phyloP scores from a whole-genome alignment of 2,329 filamentous ascomycete genomes.

The Sporothrix euskadiensis region DNA sequence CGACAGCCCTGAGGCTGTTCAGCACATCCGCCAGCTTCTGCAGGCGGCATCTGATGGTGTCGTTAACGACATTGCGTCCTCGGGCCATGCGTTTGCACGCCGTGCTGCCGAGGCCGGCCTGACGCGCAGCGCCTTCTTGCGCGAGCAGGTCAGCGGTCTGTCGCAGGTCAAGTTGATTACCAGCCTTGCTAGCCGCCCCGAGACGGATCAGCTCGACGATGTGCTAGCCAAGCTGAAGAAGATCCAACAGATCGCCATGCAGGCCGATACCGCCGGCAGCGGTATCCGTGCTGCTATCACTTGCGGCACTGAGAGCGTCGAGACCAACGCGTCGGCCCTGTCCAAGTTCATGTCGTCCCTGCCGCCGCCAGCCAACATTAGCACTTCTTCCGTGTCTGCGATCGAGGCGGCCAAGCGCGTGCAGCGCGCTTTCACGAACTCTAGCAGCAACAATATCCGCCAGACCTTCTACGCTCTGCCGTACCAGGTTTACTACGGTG shows the following conservation, averaged over 20 bases:
- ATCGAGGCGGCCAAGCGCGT: conserved; percentile 20
- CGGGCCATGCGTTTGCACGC: conserved; percentile 83
- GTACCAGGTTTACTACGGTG: conserved; percentile 96
- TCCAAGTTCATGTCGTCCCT: conserved; percentile 67
- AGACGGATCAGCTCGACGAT: conserved; percentile 67
- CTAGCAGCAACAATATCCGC: neutral
- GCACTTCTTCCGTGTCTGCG: neutral
- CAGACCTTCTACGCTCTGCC: conserved; percentile 92
- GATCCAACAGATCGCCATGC: conserved; percentile 78
- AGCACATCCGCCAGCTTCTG: conserved; percentile 81
- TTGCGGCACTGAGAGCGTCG: conserved; percentile 73
- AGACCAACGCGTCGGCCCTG: conserved; percentile 69
- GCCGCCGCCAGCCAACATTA: conserved; percentile 43
- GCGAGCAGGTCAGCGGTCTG: conserved; percentile 86
- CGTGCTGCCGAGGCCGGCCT: conserved; percentile 80
- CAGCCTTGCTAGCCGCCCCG: conserved; percentile 70
- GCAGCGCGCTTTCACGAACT: conserved; percentile 20
- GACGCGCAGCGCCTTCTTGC: conserved; percentile 68
- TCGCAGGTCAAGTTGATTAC: conserved; percentile 85
- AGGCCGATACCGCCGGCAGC: conserved; percentile 47
- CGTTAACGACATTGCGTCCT: conserved; percentile 86
- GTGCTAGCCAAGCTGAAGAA: conserved; percentile 80
- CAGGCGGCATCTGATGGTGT: conserved; percentile 86
- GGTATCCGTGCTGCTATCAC: conserved; percentile 79
- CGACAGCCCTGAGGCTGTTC: conserved; percentile 74